Conservation (phyloP, 2,329 filamentous ascomycete genomes). For the Hymenoscyphus infarciens region DNA sequence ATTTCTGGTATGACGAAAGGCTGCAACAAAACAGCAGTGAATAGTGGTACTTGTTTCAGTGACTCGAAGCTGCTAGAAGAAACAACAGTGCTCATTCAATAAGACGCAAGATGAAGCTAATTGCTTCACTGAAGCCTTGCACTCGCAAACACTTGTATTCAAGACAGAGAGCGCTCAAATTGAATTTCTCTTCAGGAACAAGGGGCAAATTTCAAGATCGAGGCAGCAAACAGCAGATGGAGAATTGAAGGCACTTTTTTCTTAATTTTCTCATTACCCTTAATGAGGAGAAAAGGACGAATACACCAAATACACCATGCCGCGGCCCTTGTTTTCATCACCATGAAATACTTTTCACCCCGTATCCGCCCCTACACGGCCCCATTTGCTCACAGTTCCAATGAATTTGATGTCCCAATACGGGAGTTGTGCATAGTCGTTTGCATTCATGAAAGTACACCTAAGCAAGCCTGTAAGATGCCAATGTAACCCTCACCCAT, state of each 20-base stretch:
- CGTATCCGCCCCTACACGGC: neutral
- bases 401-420: neutral
- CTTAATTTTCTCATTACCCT: conserved; percentile 1
- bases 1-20: too few species aligned
- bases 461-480: conserved; percentile 34
- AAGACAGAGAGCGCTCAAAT: too few species aligned
- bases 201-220: neutral
- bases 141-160: too few species aligned
- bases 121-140: too few species aligned
- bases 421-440: conserved; percentile 25
- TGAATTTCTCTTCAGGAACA: too few species aligned
- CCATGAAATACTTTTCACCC: conserved; percentile 3
- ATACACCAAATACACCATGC: conserved; percentile 3
- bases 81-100: too few species aligned
- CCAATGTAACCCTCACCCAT: conserved; percentile 32
- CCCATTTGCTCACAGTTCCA: neutral
- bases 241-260: neutral
- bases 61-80: too few species aligned
- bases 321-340: neutral
- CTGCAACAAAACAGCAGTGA: too few species aligned
- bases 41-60: too few species aligned
- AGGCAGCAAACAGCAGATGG: neutral
- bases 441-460: conserved; percentile 39
- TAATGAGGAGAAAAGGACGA: conserved; percentile 4
- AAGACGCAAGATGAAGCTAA: too few species aligned